Conservation (phyloP, 2,329 filamentous ascomycete species). For the Aspergillus fijiensis region DNA sequence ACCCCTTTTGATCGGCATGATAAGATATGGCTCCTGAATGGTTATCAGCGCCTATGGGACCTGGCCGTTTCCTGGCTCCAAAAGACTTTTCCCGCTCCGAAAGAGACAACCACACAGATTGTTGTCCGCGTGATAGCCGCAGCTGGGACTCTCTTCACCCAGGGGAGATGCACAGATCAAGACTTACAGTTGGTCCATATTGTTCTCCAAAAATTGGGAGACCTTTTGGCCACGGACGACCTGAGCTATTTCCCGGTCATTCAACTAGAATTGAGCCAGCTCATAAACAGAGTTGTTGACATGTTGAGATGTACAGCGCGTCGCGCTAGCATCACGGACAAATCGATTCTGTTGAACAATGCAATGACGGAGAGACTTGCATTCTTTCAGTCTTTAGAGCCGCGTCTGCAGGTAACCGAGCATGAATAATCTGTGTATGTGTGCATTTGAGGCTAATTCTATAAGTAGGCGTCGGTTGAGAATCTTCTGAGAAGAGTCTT, state of each 20-base stretch:
- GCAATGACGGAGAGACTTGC: slow-evolving; percentile 20
- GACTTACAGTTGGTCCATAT: slow-evolving; percentile 29
- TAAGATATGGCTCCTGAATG: slow-evolving; percentile 35
- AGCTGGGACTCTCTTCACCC: slow-evolving; percentile 24
- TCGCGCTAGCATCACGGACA: slow-evolving; percentile 16
- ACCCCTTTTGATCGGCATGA: slow-evolving; percentile 31
- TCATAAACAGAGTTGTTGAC: slow-evolving; percentile 29
- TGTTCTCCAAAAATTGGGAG: slow-evolving; percentile 33
- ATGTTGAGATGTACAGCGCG: slow-evolving; percentile 19
- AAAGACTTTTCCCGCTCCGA: slow-evolving; percentile 12
- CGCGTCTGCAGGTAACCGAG: slow-evolving; percentile 34
- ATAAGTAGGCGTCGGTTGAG: slow-evolving; percentile 26
- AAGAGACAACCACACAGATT: slow-evolving; percentile 21
- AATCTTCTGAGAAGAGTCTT: neutral
- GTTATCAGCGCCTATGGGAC: slow-evolving; percentile 35
- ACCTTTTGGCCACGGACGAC: slow-evolving; percentile 28
- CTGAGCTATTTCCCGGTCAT: slow-evolving; percentile 25
- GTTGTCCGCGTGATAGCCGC: slow-evolving; percentile 29
- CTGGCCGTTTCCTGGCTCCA: slow-evolving; percentile 31
- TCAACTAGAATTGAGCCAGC: slow-evolving; percentile 31
- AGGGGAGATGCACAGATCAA: slow-evolving; percentile 22
- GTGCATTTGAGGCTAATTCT: slow-evolving; percentile 18
- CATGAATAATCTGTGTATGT: neutral
- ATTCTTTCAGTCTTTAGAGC: slow-evolving; percentile 24
- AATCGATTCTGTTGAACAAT: slow-evolving; percentile 25